phyloP scores from a whole-genome alignment of 257 asterid species.

The Plantago ovata region DNA sequence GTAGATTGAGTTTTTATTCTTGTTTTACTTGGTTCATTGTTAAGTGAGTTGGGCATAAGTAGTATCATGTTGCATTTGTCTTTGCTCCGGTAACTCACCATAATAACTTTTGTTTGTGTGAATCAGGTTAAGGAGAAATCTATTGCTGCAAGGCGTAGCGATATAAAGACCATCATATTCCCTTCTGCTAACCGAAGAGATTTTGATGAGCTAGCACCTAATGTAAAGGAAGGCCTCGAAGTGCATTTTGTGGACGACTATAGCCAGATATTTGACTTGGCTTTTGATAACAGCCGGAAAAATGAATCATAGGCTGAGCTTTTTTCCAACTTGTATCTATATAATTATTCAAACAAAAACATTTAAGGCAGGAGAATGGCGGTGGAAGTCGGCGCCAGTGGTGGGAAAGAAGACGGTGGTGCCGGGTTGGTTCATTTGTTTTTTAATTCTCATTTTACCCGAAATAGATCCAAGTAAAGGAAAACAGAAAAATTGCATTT shows the following conservation, averaged over 20 bases:
- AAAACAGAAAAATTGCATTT: too few species aligned
- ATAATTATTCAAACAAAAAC: too few species aligned
- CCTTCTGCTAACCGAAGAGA: constrained; percentile 96
- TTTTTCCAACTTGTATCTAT: not conserved
- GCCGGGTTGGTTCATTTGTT: too few species aligned
- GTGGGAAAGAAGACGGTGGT: too few species aligned
- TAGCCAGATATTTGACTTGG: constrained; percentile 64
- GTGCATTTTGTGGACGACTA: constrained; percentile 90
- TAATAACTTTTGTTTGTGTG: constrained; percentile 4
- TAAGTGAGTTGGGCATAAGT: not conserved
- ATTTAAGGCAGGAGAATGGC: too few species aligned
- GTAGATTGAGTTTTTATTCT: not conserved
- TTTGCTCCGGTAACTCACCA: too few species aligned
- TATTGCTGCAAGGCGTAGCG: constrained; percentile 93
- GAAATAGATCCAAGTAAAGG: too few species aligned
- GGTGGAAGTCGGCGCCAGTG: too few species aligned
- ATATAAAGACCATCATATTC: constrained; percentile 74
- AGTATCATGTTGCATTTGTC: too few species aligned
- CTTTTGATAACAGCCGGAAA: constrained; percentile 32
- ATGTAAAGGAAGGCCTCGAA: constrained; percentile 90
- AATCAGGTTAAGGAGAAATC: constrained; percentile 91
- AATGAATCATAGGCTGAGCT: not conserved
- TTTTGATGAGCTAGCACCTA: constrained; percentile 85
- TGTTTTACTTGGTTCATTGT: not conserved
- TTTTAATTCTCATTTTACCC: too few species aligned